These are phyloP conservation scores for Fusarium brevicatenulatum DNA, from an alignment of 2,329 filamentous ascomycete genomes.

Conservation along the genomic window DNA sequence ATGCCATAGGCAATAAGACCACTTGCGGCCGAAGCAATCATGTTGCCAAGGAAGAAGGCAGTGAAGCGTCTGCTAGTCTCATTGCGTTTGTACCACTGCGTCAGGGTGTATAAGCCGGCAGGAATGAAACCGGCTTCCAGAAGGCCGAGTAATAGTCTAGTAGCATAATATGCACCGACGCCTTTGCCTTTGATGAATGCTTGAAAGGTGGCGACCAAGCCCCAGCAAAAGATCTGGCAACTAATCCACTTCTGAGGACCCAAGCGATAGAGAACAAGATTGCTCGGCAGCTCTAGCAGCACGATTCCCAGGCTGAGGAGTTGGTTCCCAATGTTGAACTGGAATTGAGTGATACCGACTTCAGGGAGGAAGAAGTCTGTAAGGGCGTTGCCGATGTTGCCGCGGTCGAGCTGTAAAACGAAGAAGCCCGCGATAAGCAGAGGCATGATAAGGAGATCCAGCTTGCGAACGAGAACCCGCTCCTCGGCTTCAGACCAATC, in stretches of 20 bases:
- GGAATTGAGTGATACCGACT: conserved; percentile 53
- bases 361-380: conserved; percentile 48
- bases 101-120: conserved; percentile 57
- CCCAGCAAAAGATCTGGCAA: neutral
- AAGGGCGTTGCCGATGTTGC: conserved; percentile 54
- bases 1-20: neutral
- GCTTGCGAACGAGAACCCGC: conserved; percentile 35
- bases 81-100: conserved; percentile 56
- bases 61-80: conserved; percentile 57
- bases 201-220: neutral
- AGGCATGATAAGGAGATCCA: conserved; percentile 4
- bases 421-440: conserved; percentile 46
- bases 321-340: conserved; percentile 4
- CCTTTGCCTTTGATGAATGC: conserved; percentile 1
- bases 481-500: conserved; percentile 20
- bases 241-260: conserved; percentile 7
- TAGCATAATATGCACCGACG: neutral
- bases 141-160: neutral
- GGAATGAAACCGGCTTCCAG: conserved; percentile 39
- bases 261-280: neutral
- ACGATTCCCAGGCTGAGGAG: neutral
- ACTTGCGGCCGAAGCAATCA: conserved; percentile 48
- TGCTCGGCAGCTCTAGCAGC: neutral
- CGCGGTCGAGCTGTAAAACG: conserved; percentile 52
- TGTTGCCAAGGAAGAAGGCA: conserved; percentile 57